Conservation (phyloP, 306 rosid species). For the Fragaria ananassa region DNA sequence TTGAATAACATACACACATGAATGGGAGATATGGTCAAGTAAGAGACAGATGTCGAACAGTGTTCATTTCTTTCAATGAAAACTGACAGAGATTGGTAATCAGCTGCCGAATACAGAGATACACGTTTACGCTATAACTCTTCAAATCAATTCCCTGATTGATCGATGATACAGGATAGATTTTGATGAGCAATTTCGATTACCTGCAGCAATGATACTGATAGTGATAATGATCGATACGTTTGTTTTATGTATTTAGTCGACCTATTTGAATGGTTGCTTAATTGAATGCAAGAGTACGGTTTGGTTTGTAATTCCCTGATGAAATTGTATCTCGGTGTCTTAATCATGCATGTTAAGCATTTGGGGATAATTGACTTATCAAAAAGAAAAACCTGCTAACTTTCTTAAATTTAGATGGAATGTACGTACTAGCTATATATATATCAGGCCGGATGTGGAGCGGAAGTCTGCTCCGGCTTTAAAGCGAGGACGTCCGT, state of each 20-base stretch:
- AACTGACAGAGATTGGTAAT: neutral
- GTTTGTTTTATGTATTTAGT: neutral
- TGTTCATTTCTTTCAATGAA: slow-evolving; percentile 5
- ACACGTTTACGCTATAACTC: neutral
- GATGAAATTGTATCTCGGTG: neutral
- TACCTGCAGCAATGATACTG: neutral
- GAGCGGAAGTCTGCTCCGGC: too few species aligned
- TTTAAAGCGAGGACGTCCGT: too few species aligned
- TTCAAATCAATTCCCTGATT: neutral
- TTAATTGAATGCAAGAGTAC: neutral
- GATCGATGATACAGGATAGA: neutral
- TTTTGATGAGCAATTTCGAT: slow-evolving; percentile 1
- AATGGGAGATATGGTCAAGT: slow-evolving; percentile 12
- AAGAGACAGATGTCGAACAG: neutral
- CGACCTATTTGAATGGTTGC: slow-evolving; percentile 1
- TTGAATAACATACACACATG: too few species aligned
- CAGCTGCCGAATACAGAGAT: neutral
- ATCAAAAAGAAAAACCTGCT: neutral
- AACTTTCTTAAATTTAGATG: slow-evolving; percentile 2
- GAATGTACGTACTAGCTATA: too few species aligned
- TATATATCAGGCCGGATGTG: too few species aligned
- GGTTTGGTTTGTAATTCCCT: slow-evolving; percentile 9
- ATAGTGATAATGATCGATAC: neutral
- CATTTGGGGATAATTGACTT: slow-evolving; percentile 19
- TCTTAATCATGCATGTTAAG: neutral